These are phyloP conservation scores for Xylaria multiplex DNA, from an alignment of 2,329 filamentous ascomycete species.

Conservation along the genomic window DNA sequence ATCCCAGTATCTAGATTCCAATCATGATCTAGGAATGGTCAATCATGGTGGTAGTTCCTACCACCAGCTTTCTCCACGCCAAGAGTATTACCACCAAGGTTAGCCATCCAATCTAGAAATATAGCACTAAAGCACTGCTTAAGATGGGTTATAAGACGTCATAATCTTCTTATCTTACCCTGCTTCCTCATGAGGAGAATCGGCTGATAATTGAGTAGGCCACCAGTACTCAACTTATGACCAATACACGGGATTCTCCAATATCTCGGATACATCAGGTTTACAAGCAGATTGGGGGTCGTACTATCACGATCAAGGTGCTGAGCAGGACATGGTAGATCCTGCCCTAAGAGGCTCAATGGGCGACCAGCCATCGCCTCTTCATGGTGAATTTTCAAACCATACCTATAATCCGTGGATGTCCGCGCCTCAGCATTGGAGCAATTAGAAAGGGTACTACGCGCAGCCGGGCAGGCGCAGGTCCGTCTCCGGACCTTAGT, in stretches of 20 bases:
- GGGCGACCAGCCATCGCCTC: constrained; percentile 42
- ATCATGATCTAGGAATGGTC: constrained; percentile 40
- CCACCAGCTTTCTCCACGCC: constrained; percentile 42
- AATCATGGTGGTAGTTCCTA: constrained; percentile 41
- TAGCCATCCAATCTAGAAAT: constrained; percentile 33
- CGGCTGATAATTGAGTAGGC: constrained; percentile 44
- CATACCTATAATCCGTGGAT: constrained; percentile 46
- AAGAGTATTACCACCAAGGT: constrained; percentile 46
- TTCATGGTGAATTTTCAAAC: constrained; percentile 40
- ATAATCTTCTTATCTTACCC: neutral
- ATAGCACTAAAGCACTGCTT: neutral
- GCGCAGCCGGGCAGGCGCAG: constrained; percentile 21
- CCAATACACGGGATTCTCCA: constrained; percentile 43
- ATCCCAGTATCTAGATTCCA: constrained; percentile 40
- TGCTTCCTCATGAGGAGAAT: neutral
- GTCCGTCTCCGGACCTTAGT: constrained; percentile 8
- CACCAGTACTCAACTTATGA: constrained; percentile 44
- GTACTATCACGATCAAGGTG: constrained; percentile 41
- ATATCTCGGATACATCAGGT: constrained; percentile 39
- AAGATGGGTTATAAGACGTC: constrained; percentile 1
- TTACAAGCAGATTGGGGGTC: constrained; percentile 44
- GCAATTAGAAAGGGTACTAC: constrained; percentile 39
- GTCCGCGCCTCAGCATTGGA: constrained; percentile 44
- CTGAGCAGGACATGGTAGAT: constrained; percentile 47
- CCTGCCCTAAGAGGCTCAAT: constrained; percentile 45